Conservation (phyloP, 768 basidiomycete genomes). For the Panaeolus papilionaceus region DNA sequence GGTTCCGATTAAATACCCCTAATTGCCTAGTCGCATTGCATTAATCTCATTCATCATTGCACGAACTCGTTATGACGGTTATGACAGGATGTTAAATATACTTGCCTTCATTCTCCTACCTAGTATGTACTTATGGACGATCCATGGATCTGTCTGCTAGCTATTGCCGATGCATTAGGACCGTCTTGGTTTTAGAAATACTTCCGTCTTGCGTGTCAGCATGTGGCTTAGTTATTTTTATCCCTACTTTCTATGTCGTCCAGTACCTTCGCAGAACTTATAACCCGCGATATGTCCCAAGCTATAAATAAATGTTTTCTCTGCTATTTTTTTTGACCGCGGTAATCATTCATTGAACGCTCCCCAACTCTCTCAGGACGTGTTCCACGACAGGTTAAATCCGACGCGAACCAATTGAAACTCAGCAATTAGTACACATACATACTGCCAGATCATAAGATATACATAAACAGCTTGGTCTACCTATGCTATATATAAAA, state of each 20-base stretch:
- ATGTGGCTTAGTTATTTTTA: background rate
- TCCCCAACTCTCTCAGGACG: background rate
- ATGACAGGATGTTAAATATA: background rate
- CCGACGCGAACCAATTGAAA: constrained; percentile 1
- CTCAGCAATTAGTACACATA: background rate
- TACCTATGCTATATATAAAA: constrained; percentile 24
- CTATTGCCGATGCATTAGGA: constrained; percentile 1
- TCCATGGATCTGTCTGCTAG: background rate
- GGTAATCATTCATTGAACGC: background rate
- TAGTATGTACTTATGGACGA: background rate
- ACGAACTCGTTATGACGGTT: background rate
- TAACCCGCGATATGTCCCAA: background rate
- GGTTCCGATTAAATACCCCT: constrained; percentile 23
- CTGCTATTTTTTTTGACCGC: background rate
- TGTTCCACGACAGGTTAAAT: constrained; percentile 9
- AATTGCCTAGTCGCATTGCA: no score
- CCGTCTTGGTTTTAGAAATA: background rate
- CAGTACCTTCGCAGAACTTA: background rate
- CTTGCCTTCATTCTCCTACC: background rate
- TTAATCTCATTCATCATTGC: background rate
- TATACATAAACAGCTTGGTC: background rate
- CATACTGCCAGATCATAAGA: background rate
- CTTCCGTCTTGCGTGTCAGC: background rate
- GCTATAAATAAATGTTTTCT: background rate
- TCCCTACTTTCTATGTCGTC: background rate